These are phyloP conservation scores for Aspergillus asperescens DNA, from an alignment of 495 filamentous ascomycete species.

Conservation along the genomic window DNA sequence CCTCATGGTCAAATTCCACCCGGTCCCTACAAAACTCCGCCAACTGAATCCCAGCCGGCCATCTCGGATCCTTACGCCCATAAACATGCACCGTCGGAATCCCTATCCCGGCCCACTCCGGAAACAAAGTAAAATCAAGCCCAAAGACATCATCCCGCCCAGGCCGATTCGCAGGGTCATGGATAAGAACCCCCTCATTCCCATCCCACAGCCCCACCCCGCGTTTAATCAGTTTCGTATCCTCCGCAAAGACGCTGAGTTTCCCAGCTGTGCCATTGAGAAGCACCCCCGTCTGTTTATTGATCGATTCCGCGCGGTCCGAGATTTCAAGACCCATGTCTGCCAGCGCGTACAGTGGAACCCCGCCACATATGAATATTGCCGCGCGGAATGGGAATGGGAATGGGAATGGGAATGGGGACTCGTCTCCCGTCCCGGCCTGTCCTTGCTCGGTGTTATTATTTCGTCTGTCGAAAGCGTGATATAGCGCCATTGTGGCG, in stretches of 20 bases:
- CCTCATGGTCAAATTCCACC: constrained; percentile 8
- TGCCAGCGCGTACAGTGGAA: neutral
- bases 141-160: neutral
- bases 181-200: neutral
- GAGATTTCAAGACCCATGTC: constrained; percentile 2
- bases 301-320: neutral
- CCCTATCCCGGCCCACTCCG: neutral
- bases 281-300: neutral
- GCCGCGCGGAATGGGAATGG: neutral
- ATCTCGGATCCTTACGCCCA: constrained; percentile 12
- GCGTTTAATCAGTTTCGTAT: neutral
- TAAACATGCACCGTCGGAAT: constrained; percentile 16
- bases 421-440: neutral
- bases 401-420: no score
- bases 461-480: neutral
- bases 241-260: neutral
- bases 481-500: constrained; percentile 27
- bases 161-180: neutral
- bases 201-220: constrained; percentile 1
- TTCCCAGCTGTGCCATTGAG: neutral
- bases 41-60: constrained; percentile 9
- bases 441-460: neutral
- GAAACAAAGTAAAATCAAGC: neutral
- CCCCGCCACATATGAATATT: constrained; percentile 15
- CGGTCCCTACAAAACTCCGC: constrained; percentile 7